Conservation (phyloP, 768 basidiomycete species). For the Russula vinacea region DNA sequence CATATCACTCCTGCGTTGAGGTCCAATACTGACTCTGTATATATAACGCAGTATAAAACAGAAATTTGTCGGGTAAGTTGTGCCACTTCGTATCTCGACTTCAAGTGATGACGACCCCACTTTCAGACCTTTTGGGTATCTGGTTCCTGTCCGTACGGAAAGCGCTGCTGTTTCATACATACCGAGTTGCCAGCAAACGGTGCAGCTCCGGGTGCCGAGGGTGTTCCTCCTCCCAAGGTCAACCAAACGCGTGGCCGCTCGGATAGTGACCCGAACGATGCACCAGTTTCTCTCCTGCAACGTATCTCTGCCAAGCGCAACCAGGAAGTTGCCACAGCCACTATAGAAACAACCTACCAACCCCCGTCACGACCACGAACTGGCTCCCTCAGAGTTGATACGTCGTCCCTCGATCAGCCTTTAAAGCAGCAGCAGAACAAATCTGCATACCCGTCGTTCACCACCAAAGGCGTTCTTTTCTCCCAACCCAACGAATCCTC, state of each 20-base stretch:
- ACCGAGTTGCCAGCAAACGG: constrained; percentile 75
- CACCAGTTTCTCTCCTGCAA: constrained; percentile 67
- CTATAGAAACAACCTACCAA: constrained; percentile 46
- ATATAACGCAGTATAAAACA: constrained; percentile 71
- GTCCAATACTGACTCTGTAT: constrained; percentile 10
- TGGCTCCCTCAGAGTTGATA: constrained; percentile 72
- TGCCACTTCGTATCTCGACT: constrained; percentile 4
- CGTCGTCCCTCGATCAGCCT: constrained; percentile 53
- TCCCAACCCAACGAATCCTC: constrained; percentile 57
- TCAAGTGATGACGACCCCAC: constrained; percentile 25
- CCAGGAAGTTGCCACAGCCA: constrained; percentile 42
- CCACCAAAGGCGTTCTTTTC: constrained; percentile 51
- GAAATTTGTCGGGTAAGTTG: constrained; percentile 81
- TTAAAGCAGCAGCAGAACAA: constrained; percentile 72
- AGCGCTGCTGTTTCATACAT: constrained; percentile 91
- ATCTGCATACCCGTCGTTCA: constrained; percentile 70
- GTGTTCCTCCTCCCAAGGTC: constrained; percentile 50
- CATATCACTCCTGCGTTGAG: background rate
- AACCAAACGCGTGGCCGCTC: constrained; percentile 61
- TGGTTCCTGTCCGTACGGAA: constrained; percentile 89
- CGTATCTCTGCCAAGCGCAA: constrained; percentile 70
- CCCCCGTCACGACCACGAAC: constrained; percentile 57
- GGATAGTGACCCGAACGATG: constrained; percentile 72
- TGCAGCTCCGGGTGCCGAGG: constrained; percentile 51
- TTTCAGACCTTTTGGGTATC: constrained; percentile 88